Evolutionary conservation across 169 alveolate genomes (phyloP), one percentile per base, ranked within the genome.

Genomic region (Plasmodium berghei): DNA sequence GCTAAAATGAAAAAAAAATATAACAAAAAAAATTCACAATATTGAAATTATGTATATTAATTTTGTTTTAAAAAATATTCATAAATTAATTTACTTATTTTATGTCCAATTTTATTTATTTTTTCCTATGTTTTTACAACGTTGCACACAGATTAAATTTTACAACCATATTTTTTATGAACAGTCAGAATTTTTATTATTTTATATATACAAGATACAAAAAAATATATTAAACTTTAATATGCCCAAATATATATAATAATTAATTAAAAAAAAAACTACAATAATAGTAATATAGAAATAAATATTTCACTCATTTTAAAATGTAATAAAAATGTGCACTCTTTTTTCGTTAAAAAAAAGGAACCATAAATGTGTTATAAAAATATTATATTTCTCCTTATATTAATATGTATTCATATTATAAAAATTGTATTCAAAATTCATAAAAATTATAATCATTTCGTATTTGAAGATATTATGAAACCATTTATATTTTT

Each of bases 81-180:
- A 62, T 26, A 12, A 62, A 28, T 16, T 62, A 34, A 48, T 28
- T 22, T 62, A 26, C 49, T 0, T 48, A 26, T 26, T 62, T 62
- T 9, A 9, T 28, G 22, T 8, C 72, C 12, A 22, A 10, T 62
- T 26, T 24, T 9, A 9, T 58, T 18, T 22, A 2, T 9, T 62
- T 62, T 9, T 10, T 28, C 28, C 45, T 26, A 22, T 10, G 72
- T 62, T 62, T 18, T 62, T 62, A 62, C 72, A 62, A 62, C 72
- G 49, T 62, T 62, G 72, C 72, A 62, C 72, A 62, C 72, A 9
- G 49, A 28, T 62, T 9, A 28, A 10, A 10, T 28, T 62, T 62
- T 28, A 22, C 46, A 62, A 28, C 22, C 42, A 34, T 34, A 34
- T 34, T 34, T 34, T 34, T 14, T 52, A 52, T 52, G 18, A 14